Percentiles rank a stretch among this genome's conserved stretches.
These are phyloP conservation scores for Alternaria postmessia DNA, from an alignment of 2,329 filamentous ascomycete species.

Conservation along the genomic window DNA sequence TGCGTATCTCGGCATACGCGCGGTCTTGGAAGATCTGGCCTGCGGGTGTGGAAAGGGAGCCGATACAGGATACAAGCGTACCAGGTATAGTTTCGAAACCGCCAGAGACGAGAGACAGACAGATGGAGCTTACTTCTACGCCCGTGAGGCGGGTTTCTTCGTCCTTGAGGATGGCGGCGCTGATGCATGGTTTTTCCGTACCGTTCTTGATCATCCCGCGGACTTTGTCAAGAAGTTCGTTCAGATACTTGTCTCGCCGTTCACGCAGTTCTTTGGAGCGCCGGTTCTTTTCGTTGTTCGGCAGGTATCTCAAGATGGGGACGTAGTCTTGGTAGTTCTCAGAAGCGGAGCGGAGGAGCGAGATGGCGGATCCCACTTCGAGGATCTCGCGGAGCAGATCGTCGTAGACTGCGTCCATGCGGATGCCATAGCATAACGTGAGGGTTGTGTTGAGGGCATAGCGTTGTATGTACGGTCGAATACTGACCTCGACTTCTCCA, in stretches of 20 bases:
- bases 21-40: slow-evolving; percentile 62
- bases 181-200: slow-evolving; percentile 64
- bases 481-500: slow-evolving; percentile 54
- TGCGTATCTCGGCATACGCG: slow-evolving; percentile 62
- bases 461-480: slow-evolving; percentile 62
- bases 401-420: slow-evolving; percentile 64
- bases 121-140: slow-evolving; percentile 64
- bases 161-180: slow-evolving; percentile 63
- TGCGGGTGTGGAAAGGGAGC: slow-evolving; percentile 58
- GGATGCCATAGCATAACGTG: slow-evolving; percentile 63
- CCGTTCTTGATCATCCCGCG: slow-evolving; percentile 61
- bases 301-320: slow-evolving; percentile 59
- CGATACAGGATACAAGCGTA: slow-evolving; percentile 61
- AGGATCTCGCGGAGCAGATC: slow-evolving; percentile 61
- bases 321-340: slow-evolving; percentile 65
- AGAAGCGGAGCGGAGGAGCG: slow-evolving; percentile 59
- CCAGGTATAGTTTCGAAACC: slow-evolving; percentile 65
- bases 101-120: slow-evolving; percentile 61
- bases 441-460: slow-evolving; percentile 64
- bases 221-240: slow-evolving; percentile 60
- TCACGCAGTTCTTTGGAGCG: slow-evolving; percentile 44
- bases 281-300: slow-evolving; percentile 61
- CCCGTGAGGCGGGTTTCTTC: slow-evolving; percentile 62
- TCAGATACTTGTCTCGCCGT: slow-evolving; percentile 60
- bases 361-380: slow-evolving; percentile 62